Conservation (phyloP, 2,329 filamentous ascomycete species). For the Trichoderma sp. region DNA sequence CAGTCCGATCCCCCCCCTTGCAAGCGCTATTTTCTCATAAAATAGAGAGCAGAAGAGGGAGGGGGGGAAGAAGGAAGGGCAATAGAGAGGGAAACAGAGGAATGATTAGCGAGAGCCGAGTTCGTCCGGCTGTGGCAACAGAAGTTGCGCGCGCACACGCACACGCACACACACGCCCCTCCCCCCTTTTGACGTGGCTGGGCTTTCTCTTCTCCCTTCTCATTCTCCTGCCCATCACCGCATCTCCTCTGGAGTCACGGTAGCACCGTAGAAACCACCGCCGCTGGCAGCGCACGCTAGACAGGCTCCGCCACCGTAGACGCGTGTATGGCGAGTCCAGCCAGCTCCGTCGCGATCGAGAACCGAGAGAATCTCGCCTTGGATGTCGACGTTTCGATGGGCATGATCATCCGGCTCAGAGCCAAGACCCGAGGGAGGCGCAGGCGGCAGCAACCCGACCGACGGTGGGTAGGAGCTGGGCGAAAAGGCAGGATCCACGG, state of each 20-base stretch:
- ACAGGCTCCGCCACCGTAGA: constrained; percentile 57
- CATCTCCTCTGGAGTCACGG: constrained; percentile 51
- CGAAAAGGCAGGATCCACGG: constrained; percentile 36
- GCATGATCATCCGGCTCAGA: constrained; percentile 25
- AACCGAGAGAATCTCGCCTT: constrained; percentile 50
- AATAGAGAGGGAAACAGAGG: background rate
- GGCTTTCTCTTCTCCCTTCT: background rate
- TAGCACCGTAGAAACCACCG: constrained; percentile 53
- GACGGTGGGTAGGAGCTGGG: constrained; percentile 50
- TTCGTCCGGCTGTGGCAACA: background rate
- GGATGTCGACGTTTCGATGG: constrained; percentile 40
- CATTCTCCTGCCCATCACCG: constrained; percentile 30
- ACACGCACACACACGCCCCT: background rate
- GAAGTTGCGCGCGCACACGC: background rate
- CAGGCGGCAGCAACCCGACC: constrained; percentile 46
- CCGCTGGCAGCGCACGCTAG: constrained; percentile 51
- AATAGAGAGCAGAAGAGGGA: background rate
- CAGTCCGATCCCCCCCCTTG: background rate
- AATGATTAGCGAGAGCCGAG: background rate
- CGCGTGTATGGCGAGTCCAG: constrained; percentile 57
- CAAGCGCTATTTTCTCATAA: background rate
- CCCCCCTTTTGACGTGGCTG: background rate
- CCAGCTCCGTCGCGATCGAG: constrained; percentile 46
- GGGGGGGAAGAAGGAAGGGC: background rate
- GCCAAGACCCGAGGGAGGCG: constrained; percentile 35